Conservation (phyloP, 1,139 yeast genomes). For the Pichia sp. region DNA sequence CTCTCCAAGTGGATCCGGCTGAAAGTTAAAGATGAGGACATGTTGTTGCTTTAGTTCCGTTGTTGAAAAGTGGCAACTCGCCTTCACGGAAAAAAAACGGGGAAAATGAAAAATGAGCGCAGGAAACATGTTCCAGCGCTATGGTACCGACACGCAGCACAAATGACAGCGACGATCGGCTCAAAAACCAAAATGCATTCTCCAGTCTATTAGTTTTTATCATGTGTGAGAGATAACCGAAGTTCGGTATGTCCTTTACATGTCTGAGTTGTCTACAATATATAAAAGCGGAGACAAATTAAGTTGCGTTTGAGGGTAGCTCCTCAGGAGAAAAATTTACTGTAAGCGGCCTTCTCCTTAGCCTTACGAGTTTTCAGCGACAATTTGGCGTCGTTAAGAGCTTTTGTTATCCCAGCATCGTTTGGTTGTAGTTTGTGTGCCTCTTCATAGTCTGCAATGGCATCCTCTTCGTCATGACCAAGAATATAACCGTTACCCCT, state of each 20-base stretch:
- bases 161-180: conserved; percentile 15
- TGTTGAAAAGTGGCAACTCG: conserved; percentile 10
- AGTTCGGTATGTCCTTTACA: too few species aligned
- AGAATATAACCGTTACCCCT: conserved; percentile 72
- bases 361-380: conserved; percentile 52
- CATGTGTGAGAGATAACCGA: too few species aligned
- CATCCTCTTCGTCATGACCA: conserved; percentile 66
- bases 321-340: conserved; percentile 60
- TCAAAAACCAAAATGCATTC: not conserved
- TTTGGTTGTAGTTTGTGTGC: conserved; percentile 66
- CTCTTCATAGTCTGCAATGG: conserved; percentile 58
- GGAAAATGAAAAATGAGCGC: not conserved
- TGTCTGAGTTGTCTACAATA: too few species aligned
- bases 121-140: conserved; percentile 6
- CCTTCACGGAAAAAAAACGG: conserved; percentile 8
- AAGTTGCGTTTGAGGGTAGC: not conserved
- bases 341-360: conserved; percentile 77
- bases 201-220: too few species aligned
- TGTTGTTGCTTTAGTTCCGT: conserved; percentile 4
- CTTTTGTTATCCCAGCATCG: conserved; percentile 71
- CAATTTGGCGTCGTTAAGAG: conserved; percentile 57
- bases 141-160: conserved; percentile 1
- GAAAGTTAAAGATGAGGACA: not conserved
- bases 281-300: too few species aligned
- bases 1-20: not conserved